Conservation (phyloP, 1,284 basidiomycete genomes). For the Boletus austroedulis region DNA sequence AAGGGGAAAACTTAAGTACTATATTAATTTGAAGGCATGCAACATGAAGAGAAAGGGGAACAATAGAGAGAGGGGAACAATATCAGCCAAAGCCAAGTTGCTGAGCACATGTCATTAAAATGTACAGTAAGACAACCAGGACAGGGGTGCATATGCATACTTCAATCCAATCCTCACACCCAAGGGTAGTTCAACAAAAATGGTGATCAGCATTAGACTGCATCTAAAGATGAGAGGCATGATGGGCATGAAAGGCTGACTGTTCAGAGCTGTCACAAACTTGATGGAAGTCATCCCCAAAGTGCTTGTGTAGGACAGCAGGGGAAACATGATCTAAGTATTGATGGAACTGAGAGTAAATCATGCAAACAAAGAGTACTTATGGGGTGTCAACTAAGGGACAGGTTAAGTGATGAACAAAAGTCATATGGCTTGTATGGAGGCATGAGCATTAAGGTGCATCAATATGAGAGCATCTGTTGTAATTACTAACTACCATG, state of each 20-base stretch:
- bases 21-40: too few relatives aligned
- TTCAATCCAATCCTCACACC: conserved; percentile 93
- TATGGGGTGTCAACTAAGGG: conserved; percentile 94
- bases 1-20: too few relatives aligned
- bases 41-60: too few relatives aligned
- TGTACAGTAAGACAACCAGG: too few relatives aligned
- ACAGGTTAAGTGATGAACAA: conserved; percentile 95
- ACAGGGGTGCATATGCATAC: too few relatives aligned
- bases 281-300: conserved; percentile 98
- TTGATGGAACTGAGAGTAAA: conserved; percentile 93
- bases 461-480: background rate
- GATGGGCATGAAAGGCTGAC: conserved; percentile 85
- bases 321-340: conserved; percentile 91
- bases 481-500: background rate
- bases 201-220: conserved; percentile 92
- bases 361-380: conserved; percentile 87
- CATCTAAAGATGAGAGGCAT: conserved; percentile 77
- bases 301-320: conserved; percentile 95
- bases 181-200: conserved; percentile 96
- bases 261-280: conserved; percentile 90
- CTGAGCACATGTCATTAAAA: too few relatives aligned
- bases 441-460: conserved; percentile 90
- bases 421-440: conserved; percentile 92
- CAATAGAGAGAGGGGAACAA: too few relatives aligned
- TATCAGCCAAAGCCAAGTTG: too few relatives aligned